Conservation (phyloP, 352 stramenopile genomes). For the Blastocystis sp. region DNA sequence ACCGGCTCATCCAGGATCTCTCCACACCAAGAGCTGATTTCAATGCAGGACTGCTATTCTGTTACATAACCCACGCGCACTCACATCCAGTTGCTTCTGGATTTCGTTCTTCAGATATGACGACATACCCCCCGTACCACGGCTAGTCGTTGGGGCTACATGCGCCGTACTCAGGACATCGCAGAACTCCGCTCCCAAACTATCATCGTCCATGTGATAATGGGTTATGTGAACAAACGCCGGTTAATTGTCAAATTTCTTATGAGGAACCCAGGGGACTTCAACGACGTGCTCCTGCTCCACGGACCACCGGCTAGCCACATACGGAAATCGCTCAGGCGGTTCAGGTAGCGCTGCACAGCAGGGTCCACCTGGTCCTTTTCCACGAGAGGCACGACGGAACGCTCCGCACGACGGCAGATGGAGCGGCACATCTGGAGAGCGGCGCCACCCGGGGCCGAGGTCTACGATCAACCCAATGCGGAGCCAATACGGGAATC, state of each 20-base stretch:
- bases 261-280: slow-evolving; percentile 66
- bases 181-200: slow-evolving; percentile 24
- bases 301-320: slow-evolving; percentile 72
- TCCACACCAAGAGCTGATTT: slow-evolving; percentile 57
- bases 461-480: slow-evolving; percentile 13
- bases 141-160: neutral
- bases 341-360: slow-evolving; percentile 81
- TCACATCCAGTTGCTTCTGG: slow-evolving; percentile 45
- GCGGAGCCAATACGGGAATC: neutral
- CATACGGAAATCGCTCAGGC: slow-evolving; percentile 82
- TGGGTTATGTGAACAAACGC: neutral
- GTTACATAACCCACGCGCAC: neutral
- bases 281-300: slow-evolving; percentile 61
- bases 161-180: slow-evolving; percentile 21
- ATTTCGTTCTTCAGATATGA: slow-evolving; percentile 15
- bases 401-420: slow-evolving; percentile 81
- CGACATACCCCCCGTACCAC: neutral
- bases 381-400: slow-evolving; percentile 78
- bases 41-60: slow-evolving; percentile 33
- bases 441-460: slow-evolving; percentile 76
- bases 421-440: slow-evolving; percentile 81
- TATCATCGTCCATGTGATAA: slow-evolving; percentile 5
- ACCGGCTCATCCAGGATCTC: slow-evolving; percentile 29
- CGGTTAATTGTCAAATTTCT: slow-evolving; percentile 51
- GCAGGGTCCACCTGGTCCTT: slow-evolving; percentile 78